Evolutionary conservation across 208 protist species (phyloP).

Genomic region (Leptomonas seymouri): DNA sequence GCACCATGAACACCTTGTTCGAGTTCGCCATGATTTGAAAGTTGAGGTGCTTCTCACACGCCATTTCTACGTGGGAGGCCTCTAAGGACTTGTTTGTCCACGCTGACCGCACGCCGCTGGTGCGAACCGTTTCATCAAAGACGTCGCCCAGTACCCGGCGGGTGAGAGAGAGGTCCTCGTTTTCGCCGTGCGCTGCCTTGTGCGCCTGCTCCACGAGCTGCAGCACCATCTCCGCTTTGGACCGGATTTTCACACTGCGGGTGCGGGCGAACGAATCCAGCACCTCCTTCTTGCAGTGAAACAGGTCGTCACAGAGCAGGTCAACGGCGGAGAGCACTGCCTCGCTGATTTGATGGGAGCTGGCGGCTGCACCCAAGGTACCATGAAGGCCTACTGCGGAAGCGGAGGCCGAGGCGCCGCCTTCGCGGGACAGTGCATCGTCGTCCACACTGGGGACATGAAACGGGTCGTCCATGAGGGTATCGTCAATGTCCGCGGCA

Average conservation of each 20-base stretch:
- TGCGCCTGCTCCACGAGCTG: conserved; percentile 75
- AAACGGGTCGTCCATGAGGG: conserved; percentile 31
- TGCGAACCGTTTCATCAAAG: conserved; percentile 82
- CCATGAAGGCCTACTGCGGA: background rate
- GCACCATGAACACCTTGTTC: conserved; percentile 81
- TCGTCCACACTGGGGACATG: conserved; percentile 37
- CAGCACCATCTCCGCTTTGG: conserved; percentile 79
- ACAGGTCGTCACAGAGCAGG: conserved; percentile 89
- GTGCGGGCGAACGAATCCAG: conserved; percentile 79
- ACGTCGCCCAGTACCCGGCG: conserved; percentile 82
- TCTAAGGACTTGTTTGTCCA: conserved; percentile 91
- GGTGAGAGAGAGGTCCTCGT: conserved; percentile 71
- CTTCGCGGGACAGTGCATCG: conserved; percentile 36
- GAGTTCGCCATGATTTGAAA: conserved; percentile 85
- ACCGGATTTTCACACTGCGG: conserved; percentile 39
- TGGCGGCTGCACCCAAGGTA: background rate
- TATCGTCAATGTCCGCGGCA: background rate
- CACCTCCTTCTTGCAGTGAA: conserved; percentile 86
- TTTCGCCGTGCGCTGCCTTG: conserved; percentile 83
- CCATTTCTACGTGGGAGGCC: conserved; percentile 89
- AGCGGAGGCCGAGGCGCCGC: conserved; percentile 15
- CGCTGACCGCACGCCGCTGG: conserved; percentile 73
- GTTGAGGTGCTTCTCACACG: conserved; percentile 68
- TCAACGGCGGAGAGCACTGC: conserved; percentile 71
- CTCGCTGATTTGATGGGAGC: conserved; percentile 34